Conservation (phyloP, 257 asterid species). For the Solanum bulbocastanum region DNA sequence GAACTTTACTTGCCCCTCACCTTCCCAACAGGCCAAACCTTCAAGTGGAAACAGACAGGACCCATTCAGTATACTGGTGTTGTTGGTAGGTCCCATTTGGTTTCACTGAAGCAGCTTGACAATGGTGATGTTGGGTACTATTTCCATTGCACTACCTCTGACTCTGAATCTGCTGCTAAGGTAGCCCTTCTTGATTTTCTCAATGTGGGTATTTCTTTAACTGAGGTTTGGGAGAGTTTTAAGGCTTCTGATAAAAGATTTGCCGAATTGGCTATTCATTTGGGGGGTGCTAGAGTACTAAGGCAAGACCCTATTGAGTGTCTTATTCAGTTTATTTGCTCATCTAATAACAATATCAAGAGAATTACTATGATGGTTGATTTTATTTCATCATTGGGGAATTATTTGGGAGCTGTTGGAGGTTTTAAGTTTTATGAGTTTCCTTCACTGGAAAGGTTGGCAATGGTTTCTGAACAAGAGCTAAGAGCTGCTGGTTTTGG, state of each 20-base stretch:
- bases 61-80: slow-evolving; percentile 68
- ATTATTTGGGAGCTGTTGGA: slow-evolving; percentile 58
- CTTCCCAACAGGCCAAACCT: slow-evolving; percentile 94
- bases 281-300: slow-evolving; percentile 88
- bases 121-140: slow-evolving; percentile 44
- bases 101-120: slow-evolving; percentile 68
- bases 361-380: slow-evolving; percentile 93
- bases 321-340: slow-evolving; percentile 83
- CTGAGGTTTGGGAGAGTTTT: slow-evolving; percentile 64
- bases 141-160: slow-evolving; percentile 33
- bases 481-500: slow-evolving; percentile 94
- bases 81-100: slow-evolving; percentile 62
- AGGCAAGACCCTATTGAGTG: slow-evolving; percentile 95
- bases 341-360: slow-evolving; percentile 77
- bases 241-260: slow-evolving; percentile 67
- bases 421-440: slow-evolving; percentile 66
- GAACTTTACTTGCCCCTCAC: slow-evolving; percentile 88
- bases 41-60: slow-evolving; percentile 85
- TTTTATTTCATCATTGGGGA: slow-evolving; percentile 66
- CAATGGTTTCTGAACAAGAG: slow-evolving; percentile 54
- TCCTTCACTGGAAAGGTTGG: slow-evolving; percentile 55
- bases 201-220: slow-evolving; percentile 60
- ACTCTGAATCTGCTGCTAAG: slow-evolving; percentile 12
- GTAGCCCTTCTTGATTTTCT: slow-evolving; percentile 57
- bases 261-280: slow-evolving; percentile 50